Evolutionary conservation across 2,329 filamentous ascomycete species (phyloP).

Genomic region (Purpureocillium lavendulum): DNA sequence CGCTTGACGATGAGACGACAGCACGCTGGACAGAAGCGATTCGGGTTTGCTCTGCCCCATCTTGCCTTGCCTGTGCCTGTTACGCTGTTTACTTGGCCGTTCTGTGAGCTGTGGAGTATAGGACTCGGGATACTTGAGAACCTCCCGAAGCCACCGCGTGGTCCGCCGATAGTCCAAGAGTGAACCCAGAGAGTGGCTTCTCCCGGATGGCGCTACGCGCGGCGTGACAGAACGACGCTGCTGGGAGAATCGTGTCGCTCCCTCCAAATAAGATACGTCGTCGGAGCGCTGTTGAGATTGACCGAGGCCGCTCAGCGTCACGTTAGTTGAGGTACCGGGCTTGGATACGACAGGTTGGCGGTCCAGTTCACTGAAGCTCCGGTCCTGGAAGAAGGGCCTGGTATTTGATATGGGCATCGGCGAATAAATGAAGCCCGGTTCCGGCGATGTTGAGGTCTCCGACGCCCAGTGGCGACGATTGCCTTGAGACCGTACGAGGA

Average conservation of each 20-base stretch:
- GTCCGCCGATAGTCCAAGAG: conserved; percentile 24
- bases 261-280: neutral
- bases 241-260: no score
- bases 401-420: conserved; percentile 12
- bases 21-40: conserved; percentile 9
- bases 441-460: neutral
- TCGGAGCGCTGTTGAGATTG: neutral
- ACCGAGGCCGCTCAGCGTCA: neutral
- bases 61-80: conserved; percentile 3
- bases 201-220: conserved; percentile 4
- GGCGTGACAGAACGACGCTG: no score
- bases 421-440: conserved; percentile 1
- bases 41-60: conserved; percentile 13
- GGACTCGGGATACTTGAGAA: conserved; percentile 17
- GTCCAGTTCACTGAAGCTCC: conserved; percentile 1
- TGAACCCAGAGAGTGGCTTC: conserved; percentile 17
- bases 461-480: neutral
- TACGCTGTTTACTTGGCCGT: conserved; percentile 11
- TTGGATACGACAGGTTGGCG: neutral
- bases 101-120: conserved; percentile 19
- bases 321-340: neutral
- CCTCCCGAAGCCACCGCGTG: conserved; percentile 22
- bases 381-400: conserved; percentile 10
- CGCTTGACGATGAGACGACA: conserved; percentile 7
- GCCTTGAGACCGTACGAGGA: no score